These are phyloP conservation scores for Leccinum huronense DNA, from an alignment of 1,284 basidiomycete species.

Conservation along the genomic window DNA sequence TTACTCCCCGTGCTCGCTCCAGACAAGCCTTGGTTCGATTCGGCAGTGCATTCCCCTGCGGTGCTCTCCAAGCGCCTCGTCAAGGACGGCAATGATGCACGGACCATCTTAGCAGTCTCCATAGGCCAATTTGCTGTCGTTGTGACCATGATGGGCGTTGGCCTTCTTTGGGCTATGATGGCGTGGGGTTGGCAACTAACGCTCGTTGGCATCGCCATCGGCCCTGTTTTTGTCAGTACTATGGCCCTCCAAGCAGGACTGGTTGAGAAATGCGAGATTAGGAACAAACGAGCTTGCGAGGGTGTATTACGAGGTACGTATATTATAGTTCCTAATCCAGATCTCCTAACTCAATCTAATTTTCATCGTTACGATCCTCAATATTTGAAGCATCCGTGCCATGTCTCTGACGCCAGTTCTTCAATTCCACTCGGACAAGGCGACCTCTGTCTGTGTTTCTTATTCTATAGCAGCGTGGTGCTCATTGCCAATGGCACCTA, in stretches of 20 bases:
- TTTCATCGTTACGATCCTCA: conserved; percentile 51
- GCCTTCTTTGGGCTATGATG: conserved; percentile 85
- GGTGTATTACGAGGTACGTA: conserved; percentile 79
- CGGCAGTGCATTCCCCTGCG: conserved; percentile 58
- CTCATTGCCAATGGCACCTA: too few species aligned
- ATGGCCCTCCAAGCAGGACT: conserved; percentile 74
- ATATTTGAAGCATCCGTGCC: too few species aligned
- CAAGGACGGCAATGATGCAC: conserved; percentile 91
- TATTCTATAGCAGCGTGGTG: too few species aligned
- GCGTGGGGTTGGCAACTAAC: conserved; percentile 94
- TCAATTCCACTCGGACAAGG: too few species aligned
- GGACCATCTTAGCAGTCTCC: conserved; percentile 74
- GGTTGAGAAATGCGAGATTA: conserved; percentile 68
- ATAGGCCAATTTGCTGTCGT: conserved; percentile 75
- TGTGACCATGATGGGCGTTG: conserved; percentile 76
- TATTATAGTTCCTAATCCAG: not conserved
- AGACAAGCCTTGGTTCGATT: conserved; percentile 90
- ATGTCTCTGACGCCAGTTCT: too few species aligned
- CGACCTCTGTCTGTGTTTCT: too few species aligned
- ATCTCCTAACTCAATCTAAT: conserved; percentile 8
- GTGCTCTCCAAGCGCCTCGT: conserved; percentile 78
- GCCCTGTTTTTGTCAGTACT: conserved; percentile 76
- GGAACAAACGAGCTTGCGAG: conserved; percentile 80
- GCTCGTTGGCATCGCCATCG: conserved; percentile 84
- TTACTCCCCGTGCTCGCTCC: conserved; percentile 69